Percentiles rank a stretch among this genome's conserved stretches.
These are phyloP conservation scores for Phyllosticta capitalensis DNA, from an alignment of 2,329 filamentous ascomycete genomes.

Conservation along the genomic window DNA sequence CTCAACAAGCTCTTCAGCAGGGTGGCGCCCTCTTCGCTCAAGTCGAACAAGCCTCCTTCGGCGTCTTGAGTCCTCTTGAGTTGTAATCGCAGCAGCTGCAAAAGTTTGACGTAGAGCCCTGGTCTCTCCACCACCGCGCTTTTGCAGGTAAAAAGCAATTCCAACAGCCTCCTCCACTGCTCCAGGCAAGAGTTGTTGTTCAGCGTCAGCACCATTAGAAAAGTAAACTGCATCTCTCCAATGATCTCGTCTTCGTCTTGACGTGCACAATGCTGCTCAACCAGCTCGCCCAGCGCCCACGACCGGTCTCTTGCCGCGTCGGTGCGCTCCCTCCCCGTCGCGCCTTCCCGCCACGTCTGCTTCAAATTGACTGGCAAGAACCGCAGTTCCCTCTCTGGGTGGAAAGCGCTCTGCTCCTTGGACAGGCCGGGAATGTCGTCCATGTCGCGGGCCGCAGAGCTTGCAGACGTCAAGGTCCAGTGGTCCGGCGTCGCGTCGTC, in stretches of 20 bases:
- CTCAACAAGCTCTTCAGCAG: slow-evolving; percentile 45
- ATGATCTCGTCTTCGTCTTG: slow-evolving; percentile 30
- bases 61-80: slow-evolving; percentile 48
- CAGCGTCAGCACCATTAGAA: slow-evolving; percentile 53
- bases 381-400: slow-evolving; percentile 34
- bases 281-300: slow-evolving; percentile 49
- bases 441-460: slow-evolving; percentile 45
- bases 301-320: slow-evolving; percentile 53
- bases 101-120: slow-evolving; percentile 42
- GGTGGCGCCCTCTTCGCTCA: slow-evolving; percentile 42
- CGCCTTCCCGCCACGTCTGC: slow-evolving; percentile 52
- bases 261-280: slow-evolving; percentile 31
- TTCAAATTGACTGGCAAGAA: slow-evolving; percentile 53
- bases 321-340: slow-evolving; percentile 52
- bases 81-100: slow-evolving; percentile 43
- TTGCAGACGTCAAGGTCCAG: slow-evolving; percentile 51
- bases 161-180: slow-evolving; percentile 54
- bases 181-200: slow-evolving; percentile 58
- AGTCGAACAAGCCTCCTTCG: slow-evolving; percentile 52
- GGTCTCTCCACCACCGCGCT: slow-evolving; percentile 40
- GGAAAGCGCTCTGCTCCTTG: slow-evolving; percentile 18
- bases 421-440: slow-evolving; percentile 52
- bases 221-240: slow-evolving; percentile 54
- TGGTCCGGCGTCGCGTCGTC: slow-evolving; percentile 32
- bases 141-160: slow-evolving; percentile 48